phyloP scores from a whole-genome alignment of 768 basidiomycete species.

The Boletus reticuloceps region DNA sequence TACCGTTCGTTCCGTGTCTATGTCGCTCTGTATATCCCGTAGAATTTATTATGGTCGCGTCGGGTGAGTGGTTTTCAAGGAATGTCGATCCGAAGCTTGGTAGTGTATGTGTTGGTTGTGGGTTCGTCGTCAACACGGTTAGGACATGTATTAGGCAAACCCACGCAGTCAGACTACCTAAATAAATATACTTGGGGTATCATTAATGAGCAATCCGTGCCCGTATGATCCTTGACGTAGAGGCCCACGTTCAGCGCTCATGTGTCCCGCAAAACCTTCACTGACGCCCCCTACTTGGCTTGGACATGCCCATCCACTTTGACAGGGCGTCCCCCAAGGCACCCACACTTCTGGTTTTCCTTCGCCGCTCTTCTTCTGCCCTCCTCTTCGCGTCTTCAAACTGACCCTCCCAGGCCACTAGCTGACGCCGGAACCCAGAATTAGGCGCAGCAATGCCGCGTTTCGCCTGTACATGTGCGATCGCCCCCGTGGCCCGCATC shows the following conservation, averaged over 20 bases:
- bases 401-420: slow-evolving; percentile 36
- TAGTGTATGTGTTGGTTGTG: slow-evolving; percentile 6
- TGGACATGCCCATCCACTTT: slow-evolving; percentile 17
- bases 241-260: background rate
- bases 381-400: slow-evolving; percentile 26
- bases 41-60: slow-evolving; percentile 3
- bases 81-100: slow-evolving; percentile 24
- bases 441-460: slow-evolving; percentile 67
- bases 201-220: background rate
- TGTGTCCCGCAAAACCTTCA: background rate
- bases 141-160: slow-evolving; percentile 17
- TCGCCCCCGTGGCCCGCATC: slow-evolving; percentile 53
- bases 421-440: slow-evolving; percentile 61
- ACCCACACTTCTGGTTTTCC: slow-evolving; percentile 5
- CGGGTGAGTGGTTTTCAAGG: slow-evolving; percentile 18
- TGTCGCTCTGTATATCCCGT: background rate
- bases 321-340: slow-evolving; percentile 7
- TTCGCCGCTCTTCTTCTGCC: slow-evolving; percentile 16
- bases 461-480: slow-evolving; percentile 51
- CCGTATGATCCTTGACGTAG: background rate
- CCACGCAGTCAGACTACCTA: no score
- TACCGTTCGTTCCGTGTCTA: background rate
- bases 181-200: no score
- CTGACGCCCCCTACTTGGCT: background rate
- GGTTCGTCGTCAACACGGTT: background rate